Percentiles rank a stretch among this genome's conserved stretches.
These are phyloP conservation scores for Metschnikowia noctiluminum DNA, from an alignment of 805 yeast genomes.

Conservation along the genomic window DNA sequence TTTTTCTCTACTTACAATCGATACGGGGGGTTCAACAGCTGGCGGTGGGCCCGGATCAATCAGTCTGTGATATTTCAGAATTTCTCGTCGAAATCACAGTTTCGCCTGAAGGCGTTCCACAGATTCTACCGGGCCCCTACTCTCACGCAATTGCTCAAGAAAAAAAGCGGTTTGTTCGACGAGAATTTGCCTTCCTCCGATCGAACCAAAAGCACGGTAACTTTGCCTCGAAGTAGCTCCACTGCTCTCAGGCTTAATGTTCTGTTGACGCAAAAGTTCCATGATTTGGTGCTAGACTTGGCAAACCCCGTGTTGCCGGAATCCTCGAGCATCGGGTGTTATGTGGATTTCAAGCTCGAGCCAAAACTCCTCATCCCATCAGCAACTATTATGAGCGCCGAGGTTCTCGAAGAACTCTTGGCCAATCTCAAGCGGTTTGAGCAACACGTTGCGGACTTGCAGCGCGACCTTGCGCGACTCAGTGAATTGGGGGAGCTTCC, in stretches of 20 bases:
- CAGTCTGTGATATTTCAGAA: slow-evolving; percentile 13
- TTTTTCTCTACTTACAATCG: slow-evolving; percentile 12
- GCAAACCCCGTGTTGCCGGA: slow-evolving; percentile 14
- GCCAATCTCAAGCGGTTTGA: slow-evolving; percentile 27
- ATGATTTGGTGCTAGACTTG: slow-evolving; percentile 16
- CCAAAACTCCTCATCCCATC: slow-evolving; percentile 29
- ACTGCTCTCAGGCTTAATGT: slow-evolving; percentile 25
- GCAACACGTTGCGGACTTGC: slow-evolving; percentile 39
- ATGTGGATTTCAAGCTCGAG: slow-evolving; percentile 33
- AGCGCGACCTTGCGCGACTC: slow-evolving; percentile 41
- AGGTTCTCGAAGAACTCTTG: slow-evolving; percentile 24
- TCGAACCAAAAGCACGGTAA: not conserved
- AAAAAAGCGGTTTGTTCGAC: slow-evolving; percentile 4
- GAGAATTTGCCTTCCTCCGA: slow-evolving; percentile 2
- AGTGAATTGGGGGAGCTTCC: slow-evolving; percentile 68
- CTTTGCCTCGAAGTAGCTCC: slow-evolving; percentile 3
- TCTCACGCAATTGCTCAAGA: slow-evolving; percentile 16
- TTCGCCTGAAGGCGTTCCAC: slow-evolving; percentile 16
- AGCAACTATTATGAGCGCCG: slow-evolving; percentile 31
- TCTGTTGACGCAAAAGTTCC: slow-evolving; percentile 26
- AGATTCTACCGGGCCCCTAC: slow-evolving; percentile 15
- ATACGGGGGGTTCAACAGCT: slow-evolving; percentile 7
- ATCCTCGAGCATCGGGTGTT: slow-evolving; percentile 23
- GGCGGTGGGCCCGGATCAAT: slow-evolving; percentile 19
- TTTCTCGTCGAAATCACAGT: slow-evolving; percentile 16